A percentile compares a stretch with the other conserved stretches of the same genome.
phyloP scores from a whole-genome alignment of 306 rosid species.

The Fagus sylvatica region DNA sequence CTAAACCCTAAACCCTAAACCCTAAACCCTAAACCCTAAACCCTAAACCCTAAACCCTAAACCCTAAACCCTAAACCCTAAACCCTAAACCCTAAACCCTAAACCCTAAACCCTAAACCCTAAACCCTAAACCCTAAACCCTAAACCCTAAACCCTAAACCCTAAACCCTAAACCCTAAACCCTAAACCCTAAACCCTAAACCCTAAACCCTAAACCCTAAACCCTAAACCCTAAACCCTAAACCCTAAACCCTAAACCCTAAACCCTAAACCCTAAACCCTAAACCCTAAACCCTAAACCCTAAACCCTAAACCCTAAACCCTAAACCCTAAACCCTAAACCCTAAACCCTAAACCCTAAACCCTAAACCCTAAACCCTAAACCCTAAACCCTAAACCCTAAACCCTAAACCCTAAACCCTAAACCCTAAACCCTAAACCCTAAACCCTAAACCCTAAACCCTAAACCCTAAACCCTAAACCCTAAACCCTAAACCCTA shows the following conservation, averaged over 20 bases:
- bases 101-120: slow-evolving; percentile 26
- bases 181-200: slow-evolving; percentile 23
- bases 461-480: slow-evolving; percentile 19
- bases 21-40: slow-evolving; percentile 27
- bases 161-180: slow-evolving; percentile 29
- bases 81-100: slow-evolving; percentile 28
- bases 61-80: slow-evolving; percentile 29
- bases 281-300: slow-evolving; percentile 19
- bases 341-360: slow-evolving; percentile 29
- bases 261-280: slow-evolving; percentile 16
- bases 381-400: slow-evolving; percentile 19
- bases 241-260: slow-evolving; percentile 29
- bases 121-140: slow-evolving; percentile 25
- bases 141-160: slow-evolving; percentile 30
- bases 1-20: slow-evolving; percentile 25
- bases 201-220: slow-evolving; percentile 33
- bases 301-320: slow-evolving; percentile 24
- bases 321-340: slow-evolving; percentile 24
- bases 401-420: slow-evolving; percentile 3
- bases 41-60: slow-evolving; percentile 31
- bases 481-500: slow-evolving; percentile 19
- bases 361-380: slow-evolving; percentile 25
- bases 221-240: slow-evolving; percentile 35
- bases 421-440: slow-evolving; percentile 25
- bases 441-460: slow-evolving; percentile 20